These are phyloP conservation scores for Mycena pura DNA, from an alignment of 768 basidiomycete species.

Conservation along the genomic window DNA sequence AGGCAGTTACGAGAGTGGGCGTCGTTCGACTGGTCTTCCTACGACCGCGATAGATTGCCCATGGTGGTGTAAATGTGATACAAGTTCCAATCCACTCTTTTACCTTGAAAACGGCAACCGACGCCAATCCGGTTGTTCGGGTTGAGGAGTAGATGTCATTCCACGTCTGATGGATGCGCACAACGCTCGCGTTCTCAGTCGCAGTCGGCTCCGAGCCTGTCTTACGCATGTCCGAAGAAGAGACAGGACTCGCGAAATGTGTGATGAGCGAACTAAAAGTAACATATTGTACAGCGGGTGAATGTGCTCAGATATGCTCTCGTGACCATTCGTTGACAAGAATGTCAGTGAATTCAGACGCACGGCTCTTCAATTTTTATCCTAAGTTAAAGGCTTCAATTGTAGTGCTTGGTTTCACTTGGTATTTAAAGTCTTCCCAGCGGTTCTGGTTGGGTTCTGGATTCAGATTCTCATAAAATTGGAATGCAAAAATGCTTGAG, in stretches of 20 bases:
- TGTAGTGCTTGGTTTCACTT: slow-evolving; percentile 1
- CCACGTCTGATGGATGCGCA: slow-evolving; percentile 3
- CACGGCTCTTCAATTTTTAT: slow-evolving; percentile 3
- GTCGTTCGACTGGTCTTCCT: slow-evolving; percentile 4
- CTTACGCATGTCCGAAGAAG: slow-evolving; percentile 4
- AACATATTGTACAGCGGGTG: slow-evolving; percentile 7
- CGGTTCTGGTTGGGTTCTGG: too few species aligned
- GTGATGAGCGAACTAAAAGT: slow-evolving; percentile 1
- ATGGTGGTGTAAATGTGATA: slow-evolving; percentile 7
- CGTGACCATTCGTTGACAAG: slow-evolving; percentile 1
- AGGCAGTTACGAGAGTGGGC: slow-evolving; percentile 9
- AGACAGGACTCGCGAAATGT: background rate
- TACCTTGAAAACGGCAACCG: slow-evolving; percentile 1
- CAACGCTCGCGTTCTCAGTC: slow-evolving; percentile 1
- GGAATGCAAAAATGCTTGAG: slow-evolving; percentile 3
- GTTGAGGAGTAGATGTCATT: slow-evolving; percentile 7
- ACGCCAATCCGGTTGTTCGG: slow-evolving; percentile 5
- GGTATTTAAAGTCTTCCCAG: background rate
- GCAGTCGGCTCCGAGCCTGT: slow-evolving; percentile 7
- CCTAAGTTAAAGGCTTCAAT: slow-evolving; percentile 1
- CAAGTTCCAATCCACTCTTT: slow-evolving; percentile 8
- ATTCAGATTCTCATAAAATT: background rate
- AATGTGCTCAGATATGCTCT: slow-evolving; percentile 5
- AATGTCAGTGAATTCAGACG: background rate
- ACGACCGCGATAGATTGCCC: slow-evolving; percentile 6